Evolutionary conservation across 805 yeast genomes (phyloP), one percentile per base, ranked within the genome.

Genomic region (Candida hispaniensis): DNA sequence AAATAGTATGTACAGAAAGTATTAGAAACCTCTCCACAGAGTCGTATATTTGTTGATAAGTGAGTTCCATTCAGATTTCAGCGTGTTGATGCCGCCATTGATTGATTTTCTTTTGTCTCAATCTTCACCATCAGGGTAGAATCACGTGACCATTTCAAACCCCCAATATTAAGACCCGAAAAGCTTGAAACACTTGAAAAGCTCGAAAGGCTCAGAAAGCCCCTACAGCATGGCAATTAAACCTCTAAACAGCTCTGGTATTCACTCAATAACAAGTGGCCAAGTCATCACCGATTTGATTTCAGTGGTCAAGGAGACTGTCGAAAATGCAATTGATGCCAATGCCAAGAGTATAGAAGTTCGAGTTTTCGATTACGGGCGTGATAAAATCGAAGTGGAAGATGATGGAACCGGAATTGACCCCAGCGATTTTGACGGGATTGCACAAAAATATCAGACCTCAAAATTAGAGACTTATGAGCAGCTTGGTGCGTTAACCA

Each of bases 281-380:
- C 98, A 91, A 54, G 97, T 91, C 9, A 79, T 91, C 8, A 69
- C 75, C 4, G 94, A 81, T 47, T 56, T 91, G 26, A 63, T 71
- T 0, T 73, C 88, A 0, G 79, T 81, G 0, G 74, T 79, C 18
- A 88, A 88, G 51, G 98, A 88, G 52, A 58, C 86, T 2, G 64
- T 91, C 2, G 98, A 88, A 48, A 88, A 88, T 52, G 61, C 91
- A 18, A 59, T 88, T 5, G 98, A 91, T 58, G 91, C 96, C 0
- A 55, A 65, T 14, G 69, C 91, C 7, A 63, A 69, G 0, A 70
- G 69, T 34, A 63, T 91, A 18, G 93, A 82, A 30, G 59, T 88
- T 10, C 59, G 60, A 2, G 72, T 88, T 47, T 64, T 63, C 46
- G 73, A 82, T 44, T 69, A 79, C 53, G 96, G 96, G 1, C 45